phyloP scores from a whole-genome alignment of 768 basidiomycete species.

The Trametes sanguinea region DNA sequence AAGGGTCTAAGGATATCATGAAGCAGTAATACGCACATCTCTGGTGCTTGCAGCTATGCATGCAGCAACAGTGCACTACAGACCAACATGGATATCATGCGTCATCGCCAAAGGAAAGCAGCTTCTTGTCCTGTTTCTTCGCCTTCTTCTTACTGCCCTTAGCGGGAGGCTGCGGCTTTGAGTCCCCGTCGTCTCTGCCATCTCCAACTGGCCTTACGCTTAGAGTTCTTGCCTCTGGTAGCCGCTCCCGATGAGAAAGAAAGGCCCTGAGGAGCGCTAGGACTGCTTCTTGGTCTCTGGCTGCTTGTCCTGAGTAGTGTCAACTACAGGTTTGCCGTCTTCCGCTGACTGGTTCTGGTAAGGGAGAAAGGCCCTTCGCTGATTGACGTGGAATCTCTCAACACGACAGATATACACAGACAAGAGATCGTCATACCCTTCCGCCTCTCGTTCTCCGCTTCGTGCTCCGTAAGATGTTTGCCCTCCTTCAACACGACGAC shows the following conservation, averaged over 20 bases:
- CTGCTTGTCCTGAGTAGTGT: background rate
- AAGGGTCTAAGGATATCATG: no score
- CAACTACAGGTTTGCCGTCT: background rate
- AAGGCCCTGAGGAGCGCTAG: constrained; percentile 29
- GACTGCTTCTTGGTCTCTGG: constrained; percentile 18
- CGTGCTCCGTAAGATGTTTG: constrained; percentile 78
- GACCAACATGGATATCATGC: background rate
- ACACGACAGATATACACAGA: constrained; percentile 3
- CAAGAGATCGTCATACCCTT: constrained; percentile 52
- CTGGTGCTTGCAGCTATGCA: no score
- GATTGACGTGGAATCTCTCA: background rate
- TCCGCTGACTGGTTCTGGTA: constrained; percentile 40
- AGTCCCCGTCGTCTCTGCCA: constrained; percentile 30
- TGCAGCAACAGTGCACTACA: no score
- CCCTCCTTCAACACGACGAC: constrained; percentile 88
- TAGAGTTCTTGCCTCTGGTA: constrained; percentile 29
- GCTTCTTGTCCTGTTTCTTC: constrained; percentile 47
- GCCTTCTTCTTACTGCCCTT: constrained; percentile 52
- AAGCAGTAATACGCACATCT: no score
- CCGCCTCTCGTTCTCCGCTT: constrained; percentile 76
- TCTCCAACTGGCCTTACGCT: constrained; percentile 38
- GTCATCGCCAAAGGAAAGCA: constrained; percentile 60
- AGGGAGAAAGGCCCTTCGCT: constrained; percentile 65
- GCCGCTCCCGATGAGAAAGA: constrained; percentile 41
- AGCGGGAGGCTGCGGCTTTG: constrained; percentile 26